Evolutionary conservation across 495 filamentous ascomycete genomes (phyloP), one percentile per base, ranked within the genome.

Genomic region (Entonaema liquescens): DNA sequence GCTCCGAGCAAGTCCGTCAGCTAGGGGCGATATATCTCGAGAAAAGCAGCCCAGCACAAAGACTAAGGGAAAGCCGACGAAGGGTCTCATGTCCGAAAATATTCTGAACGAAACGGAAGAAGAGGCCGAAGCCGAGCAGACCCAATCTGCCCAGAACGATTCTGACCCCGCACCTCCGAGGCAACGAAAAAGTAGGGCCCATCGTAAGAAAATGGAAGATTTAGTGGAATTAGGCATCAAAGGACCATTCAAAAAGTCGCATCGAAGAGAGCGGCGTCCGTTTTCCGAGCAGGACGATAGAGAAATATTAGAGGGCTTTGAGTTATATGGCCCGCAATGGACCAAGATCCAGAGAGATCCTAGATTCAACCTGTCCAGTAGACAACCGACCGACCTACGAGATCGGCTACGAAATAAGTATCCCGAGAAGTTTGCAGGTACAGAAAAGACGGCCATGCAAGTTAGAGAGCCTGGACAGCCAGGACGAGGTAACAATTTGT

Each of bases 351-450:
- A 90, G 69, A 84, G 89, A 54, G 93, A 97, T 72, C 79, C 85
- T 11, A 82, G 83, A 15, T 85, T 94, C 54, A 85, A 89, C 19
- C 81, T 97, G 11, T 79, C 83, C 8, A 87, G 83, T 72, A 86
- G 93, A 62, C 86, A 88, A 38, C 88, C 92, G 2, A 93, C 92
- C 5, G 93, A 97, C 74, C 80, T 97, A 12, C 83, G 94, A 54
- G 94, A 97, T 78, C 85, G 93, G 6, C 90, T 96, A 59, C 86
- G 94, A 19, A 93, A 91, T 65, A 91, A 90, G 59, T 94, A 90
- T 68, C 92, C 93, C 6, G 87, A 91, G 38, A 79, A 82, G 47
- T 85, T 83, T 67, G 71, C 76, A 19, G 63, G 74, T 53, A 83
- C 83, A 26, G 86, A 89, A 53, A 95, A 92, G 74, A 85, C 83